A percentile compares a stretch with the other conserved stretches of the same genome.
Evolutionary conservation across 1,284 basidiomycete genomes (phyloP).

Genomic region (Fomitopsis betulina): DNA sequence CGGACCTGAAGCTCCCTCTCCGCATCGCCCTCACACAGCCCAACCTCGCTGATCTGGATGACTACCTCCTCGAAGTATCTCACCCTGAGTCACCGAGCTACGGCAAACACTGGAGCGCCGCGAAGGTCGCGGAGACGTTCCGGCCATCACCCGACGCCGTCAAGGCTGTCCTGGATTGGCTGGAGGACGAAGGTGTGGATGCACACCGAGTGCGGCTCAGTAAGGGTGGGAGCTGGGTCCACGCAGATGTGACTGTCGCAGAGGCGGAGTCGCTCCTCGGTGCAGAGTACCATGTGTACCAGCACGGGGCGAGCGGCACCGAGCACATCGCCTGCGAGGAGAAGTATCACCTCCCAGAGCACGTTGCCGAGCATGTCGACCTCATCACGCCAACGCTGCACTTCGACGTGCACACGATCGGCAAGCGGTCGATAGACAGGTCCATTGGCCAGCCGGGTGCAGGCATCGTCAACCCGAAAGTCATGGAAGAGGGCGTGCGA

Average conservation of each 20-base stretch:
- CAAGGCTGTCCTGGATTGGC: slow-evolving; percentile 36
- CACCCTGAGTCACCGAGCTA: slow-evolving; percentile 36
- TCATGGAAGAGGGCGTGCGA: background rate
- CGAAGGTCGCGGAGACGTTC: slow-evolving; percentile 32
- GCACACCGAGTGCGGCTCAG: slow-evolving; percentile 27
- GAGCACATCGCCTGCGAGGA: slow-evolving; percentile 29
- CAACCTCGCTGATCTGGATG: slow-evolving; percentile 35
- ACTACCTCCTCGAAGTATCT: slow-evolving; percentile 36
- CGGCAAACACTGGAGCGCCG: slow-evolving; percentile 35
- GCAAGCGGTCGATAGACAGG: slow-evolving; percentile 14
- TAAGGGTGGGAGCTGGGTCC: slow-evolving; percentile 35
- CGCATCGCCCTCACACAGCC: slow-evolving; percentile 25
- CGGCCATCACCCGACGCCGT: slow-evolving; percentile 36
- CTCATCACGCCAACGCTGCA: slow-evolving; percentile 42
- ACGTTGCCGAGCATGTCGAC: slow-evolving; percentile 38
- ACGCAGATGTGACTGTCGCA: slow-evolving; percentile 35
- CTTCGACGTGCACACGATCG: slow-evolving; percentile 28
- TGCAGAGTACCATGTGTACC: slow-evolving; percentile 39
- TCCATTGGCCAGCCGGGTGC: slow-evolving; percentile 23
- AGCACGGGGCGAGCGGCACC: slow-evolving; percentile 17
- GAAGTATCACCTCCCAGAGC: slow-evolving; percentile 37
- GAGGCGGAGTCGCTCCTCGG: slow-evolving; percentile 39
- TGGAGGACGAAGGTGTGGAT: slow-evolving; percentile 29
- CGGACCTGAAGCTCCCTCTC: background rate
- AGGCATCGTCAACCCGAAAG: slow-evolving; percentile 15